Evolutionary conservation across 441 rosid genomes (phyloP).

Genomic region (Raphanus hybrid): DNA sequence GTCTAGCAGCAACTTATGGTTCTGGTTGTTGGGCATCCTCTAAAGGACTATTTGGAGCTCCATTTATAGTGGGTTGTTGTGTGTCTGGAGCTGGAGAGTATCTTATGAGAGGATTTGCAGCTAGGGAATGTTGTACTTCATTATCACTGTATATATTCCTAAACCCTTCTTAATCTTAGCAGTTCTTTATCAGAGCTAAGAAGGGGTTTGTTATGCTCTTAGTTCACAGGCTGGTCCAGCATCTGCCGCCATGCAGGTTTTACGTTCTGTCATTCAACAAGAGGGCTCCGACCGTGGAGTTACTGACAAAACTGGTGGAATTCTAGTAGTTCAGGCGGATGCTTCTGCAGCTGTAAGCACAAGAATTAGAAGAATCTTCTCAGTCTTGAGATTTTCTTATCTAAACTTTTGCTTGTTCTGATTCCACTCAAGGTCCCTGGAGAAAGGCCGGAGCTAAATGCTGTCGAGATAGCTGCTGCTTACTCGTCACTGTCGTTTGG

Average conservation of each 20-base stretch:
- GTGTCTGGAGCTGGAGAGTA: constrained; percentile 91
- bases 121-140: constrained; percentile 85
- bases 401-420: constrained; percentile 30
- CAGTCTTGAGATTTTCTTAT: too few relatives aligned
- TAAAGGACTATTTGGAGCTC: constrained; percentile 73
- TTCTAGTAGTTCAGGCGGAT: constrained; percentile 82
- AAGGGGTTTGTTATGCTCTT: constrained; percentile 21
- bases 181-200: constrained; percentile 21
- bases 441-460: constrained; percentile 57
- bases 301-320: constrained; percentile 69
- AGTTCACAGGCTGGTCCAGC: constrained; percentile 96
- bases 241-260: constrained; percentile 74
- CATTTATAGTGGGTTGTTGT: constrained; percentile 78
- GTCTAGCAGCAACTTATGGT: constrained; percentile 89
- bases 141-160: constrained; percentile 62
- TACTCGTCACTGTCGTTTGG: constrained; percentile 84
- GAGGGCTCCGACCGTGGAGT: constrained; percentile 43
- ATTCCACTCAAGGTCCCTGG: constrained; percentile 53
- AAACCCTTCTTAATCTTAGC: neutral
- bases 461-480: constrained; percentile 90
- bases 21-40: constrained; percentile 96
- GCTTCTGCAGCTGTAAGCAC: constrained; percentile 60
- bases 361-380: neutral
- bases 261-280: constrained; percentile 58
- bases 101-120: constrained; percentile 92